These are phyloP conservation scores for Pseudocohnilembus persalinus DNA, from an alignment of 169 alveolate species.

Conservation along the genomic window DNA sequence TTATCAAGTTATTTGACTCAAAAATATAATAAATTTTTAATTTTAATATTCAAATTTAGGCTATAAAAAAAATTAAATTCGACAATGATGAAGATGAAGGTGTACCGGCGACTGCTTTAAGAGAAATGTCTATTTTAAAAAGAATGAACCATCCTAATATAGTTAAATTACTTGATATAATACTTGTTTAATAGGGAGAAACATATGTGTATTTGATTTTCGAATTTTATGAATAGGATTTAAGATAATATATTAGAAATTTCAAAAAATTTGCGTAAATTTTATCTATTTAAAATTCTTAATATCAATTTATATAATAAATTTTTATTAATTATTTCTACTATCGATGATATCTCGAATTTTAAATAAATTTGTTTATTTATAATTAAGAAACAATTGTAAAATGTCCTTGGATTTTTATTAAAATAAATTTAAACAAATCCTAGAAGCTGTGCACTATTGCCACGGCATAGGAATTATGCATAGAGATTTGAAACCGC, in stretches of 20 bases:
- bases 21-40: no score
- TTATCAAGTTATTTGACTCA: no score
- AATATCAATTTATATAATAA: no score
- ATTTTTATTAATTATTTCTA: no score
- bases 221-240: slow-evolving; percentile 55
- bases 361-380: no score
- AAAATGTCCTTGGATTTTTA: not conserved
- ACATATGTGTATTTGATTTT: slow-evolving; percentile 71
- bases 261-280: slow-evolving; percentile 22
- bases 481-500: slow-evolving; percentile 78
- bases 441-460: slow-evolving; percentile 55
- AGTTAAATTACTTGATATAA: slow-evolving; percentile 69
- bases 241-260: slow-evolving; percentile 29
- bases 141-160: slow-evolving; percentile 73
- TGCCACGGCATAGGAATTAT: slow-evolving; percentile 57
- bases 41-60: slow-evolving; percentile 10
- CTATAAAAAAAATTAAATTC: slow-evolving; percentile 70
- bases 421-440: not conserved
- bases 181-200: slow-evolving; percentile 53
- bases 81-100: slow-evolving; percentile 80
- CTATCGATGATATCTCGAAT: no score
- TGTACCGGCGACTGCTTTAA: slow-evolving; percentile 84
- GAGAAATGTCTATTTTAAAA: slow-evolving; percentile 76
- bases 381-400: not conserved
- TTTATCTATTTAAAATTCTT: no score